phyloP scores from a whole-genome alignment of 768 basidiomycete species.

The Lactarius sanguifluus region DNA sequence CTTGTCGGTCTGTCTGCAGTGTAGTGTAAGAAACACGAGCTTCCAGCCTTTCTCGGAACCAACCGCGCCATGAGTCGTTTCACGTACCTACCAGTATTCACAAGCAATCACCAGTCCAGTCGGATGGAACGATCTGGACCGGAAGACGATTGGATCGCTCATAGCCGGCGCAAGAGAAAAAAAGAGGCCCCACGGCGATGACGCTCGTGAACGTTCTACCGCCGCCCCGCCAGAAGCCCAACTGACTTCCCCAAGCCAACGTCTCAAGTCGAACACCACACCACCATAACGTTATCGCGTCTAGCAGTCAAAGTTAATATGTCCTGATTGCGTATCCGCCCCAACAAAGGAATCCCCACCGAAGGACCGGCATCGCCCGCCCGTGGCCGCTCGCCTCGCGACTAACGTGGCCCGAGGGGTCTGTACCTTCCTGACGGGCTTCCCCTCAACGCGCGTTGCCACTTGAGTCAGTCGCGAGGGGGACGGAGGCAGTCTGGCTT shows the following conservation, averaged over 20 bases:
- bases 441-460: conserved; percentile 3
- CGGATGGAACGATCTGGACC: conserved; percentile 6
- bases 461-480: background rate
- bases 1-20: conserved; percentile 18
- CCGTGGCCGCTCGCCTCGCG: background rate
- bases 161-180: conserved; percentile 6
- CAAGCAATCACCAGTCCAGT: conserved; percentile 4
- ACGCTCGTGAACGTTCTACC: conserved; percentile 25
- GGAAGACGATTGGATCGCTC: conserved; percentile 11
- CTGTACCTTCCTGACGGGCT: background rate
- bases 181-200: background rate
- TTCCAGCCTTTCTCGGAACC: conserved; percentile 22
- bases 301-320: conserved; percentile 24
- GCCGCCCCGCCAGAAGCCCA: conserved; percentile 28
- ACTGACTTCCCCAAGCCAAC: conserved; percentile 6
- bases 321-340: conserved; percentile 25
- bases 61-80: conserved; percentile 8
- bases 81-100: conserved; percentile 7
- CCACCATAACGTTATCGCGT: conserved; percentile 26
- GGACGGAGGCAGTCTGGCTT: background rate
- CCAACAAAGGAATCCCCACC: conserved; percentile 13
- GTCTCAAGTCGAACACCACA: conserved; percentile 22
- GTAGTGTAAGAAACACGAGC: conserved; percentile 24
- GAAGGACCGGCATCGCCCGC: conserved; percentile 25
- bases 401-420: conserved; percentile 3